Evolutionary conservation across 768 basidiomycete genomes (phyloP), one percentile per base, ranked within the genome.

Genomic region (Leccinum olivaceopallidum): DNA sequence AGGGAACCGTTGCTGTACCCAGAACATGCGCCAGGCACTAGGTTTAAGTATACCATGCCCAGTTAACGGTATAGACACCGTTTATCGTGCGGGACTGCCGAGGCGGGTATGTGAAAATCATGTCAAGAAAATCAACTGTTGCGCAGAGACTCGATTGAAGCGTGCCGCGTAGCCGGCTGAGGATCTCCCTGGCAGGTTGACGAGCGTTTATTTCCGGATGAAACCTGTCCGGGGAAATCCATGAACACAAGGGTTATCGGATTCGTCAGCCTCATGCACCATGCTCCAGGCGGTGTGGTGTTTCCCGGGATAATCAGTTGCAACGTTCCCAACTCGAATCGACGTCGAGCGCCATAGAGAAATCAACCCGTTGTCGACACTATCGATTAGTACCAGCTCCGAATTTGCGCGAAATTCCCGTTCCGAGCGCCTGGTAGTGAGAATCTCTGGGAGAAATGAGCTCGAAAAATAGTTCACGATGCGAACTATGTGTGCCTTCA

Each of bases 1-100:
- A 48, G 54, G 44, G 32, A 44, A 22, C 50, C 47, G 56, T 69
- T 48, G 47, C 30, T 36, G 49, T 42, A 49, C 48, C 58, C 22
- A 42, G 22, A 44, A 32, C 53, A 37, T 60, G 50, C 5, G 24
- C 28, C 54, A 65, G 63, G 59, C 47, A 61, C 65, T 60, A 50
- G 57, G 22, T 20, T 50, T 26, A 48, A 32, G 28, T 42, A 32
- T 60, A 32, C 32, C 51, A 65, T 42, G 32, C 67, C 67, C 18
- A 60, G 48, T 24, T 26, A 53, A 54, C 24, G 59, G 63, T 66
- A 63, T 39, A 58, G 58, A 32, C 39, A 18, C 69, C 64, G 69
- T 22, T 34, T 55, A 53, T 62, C 63, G 58, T 48, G 65, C 8
- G 34, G 26, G 52, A 34, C 49, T 36, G 44, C 53, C 53, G 44